Evolutionary conservation across 441 rosid genomes (phyloP), one percentile per base, ranked within the genome.

Genomic region (Croton laevigatus): DNA sequence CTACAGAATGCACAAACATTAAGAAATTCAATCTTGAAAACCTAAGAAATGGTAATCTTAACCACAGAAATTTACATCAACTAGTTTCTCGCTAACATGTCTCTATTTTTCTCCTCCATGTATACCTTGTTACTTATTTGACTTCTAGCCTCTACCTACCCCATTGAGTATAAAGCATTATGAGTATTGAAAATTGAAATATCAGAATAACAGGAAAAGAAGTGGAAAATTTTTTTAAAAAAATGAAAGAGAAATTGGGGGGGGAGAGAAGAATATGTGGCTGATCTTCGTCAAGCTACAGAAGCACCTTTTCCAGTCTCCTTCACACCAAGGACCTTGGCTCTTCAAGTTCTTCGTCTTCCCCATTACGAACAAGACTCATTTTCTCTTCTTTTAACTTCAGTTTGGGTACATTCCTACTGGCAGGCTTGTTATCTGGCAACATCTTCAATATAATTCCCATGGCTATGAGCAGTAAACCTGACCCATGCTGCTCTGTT

Each of bases 381-480:
- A 27, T 27, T 58, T 51, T 71, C 38, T 71, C 74, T 70, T 85
- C 80, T 44, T 69, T 54, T 20, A 48, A 19, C 17, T 65, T 80
- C 72, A 76, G 81, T 72, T 80, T 82, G 49, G 75, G 68, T 14
- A 76, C 62, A 37, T 38, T 66, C 74, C 62, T 80, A 0, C 52
- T 1, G 5, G 82, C 51, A 8, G 72, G 72, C 53, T 82, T 84
- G 16, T 72, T 68, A 71, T 88, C 91, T 9, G 97, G 95, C 78
- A 91, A 76, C 94, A 85, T 85, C 83, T 91, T 91, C 79, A 89
- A 66, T 45, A 85, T 59, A 70, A 91, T 86, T 60, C 93, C 94
- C 97, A 91, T 89, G 44, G 82, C 64, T 63, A 89, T 88, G 13
- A 91, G 90, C 73, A 91, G 79, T 75, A 91, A 83, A 53, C 94